A percentile compares a stretch with the other conserved stretches of the same genome.
phyloP scores from a whole-genome alignment of 768 basidiomycete genomes.

The Lyophyllum decastes region DNA sequence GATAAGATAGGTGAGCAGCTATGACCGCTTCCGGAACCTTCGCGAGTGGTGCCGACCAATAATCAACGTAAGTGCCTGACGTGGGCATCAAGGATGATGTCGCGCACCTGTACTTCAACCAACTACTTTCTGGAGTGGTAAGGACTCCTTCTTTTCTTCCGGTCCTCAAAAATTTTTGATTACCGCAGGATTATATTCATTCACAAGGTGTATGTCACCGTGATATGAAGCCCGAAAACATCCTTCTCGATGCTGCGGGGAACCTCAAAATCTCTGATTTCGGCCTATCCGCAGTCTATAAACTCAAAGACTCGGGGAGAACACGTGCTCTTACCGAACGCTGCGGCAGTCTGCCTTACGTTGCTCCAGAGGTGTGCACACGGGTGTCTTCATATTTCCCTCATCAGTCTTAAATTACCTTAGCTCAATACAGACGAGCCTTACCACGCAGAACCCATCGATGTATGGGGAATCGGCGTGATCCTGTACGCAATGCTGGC shows the following conservation, averaged over 20 bases:
- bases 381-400: background rate
- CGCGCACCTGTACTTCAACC: conserved; percentile 88
- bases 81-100: conserved; percentile 84
- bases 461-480: conserved; percentile 95
- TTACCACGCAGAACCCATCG: conserved; percentile 91
- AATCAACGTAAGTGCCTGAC: conserved; percentile 69
- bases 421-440: conserved; percentile 68
- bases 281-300: conserved; percentile 89
- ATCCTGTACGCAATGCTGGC: conserved; percentile 89
- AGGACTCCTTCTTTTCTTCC: conserved; percentile 19
- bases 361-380: conserved; percentile 11
- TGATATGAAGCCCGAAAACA: conserved; percentile 96
- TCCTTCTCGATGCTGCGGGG: conserved; percentile 83
- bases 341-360: conserved; percentile 16
- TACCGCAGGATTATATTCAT: conserved; percentile 76
- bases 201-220: conserved; percentile 91
- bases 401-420: background rate
- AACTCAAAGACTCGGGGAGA: conserved; percentile 78
- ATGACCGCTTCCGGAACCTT: background rate
- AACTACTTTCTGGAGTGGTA: conserved; percentile 84
- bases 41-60: background rate
- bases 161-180: background rate
- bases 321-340: conserved; percentile 59
- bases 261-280: conserved; percentile 94
- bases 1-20: conserved; percentile 88